Percentiles rank a stretch among this genome's conserved stretches.
Evolutionary conservation across 1,139 yeast genomes (phyloP).

Genomic region (Zygosaccharomyces pseudobailii): DNA sequence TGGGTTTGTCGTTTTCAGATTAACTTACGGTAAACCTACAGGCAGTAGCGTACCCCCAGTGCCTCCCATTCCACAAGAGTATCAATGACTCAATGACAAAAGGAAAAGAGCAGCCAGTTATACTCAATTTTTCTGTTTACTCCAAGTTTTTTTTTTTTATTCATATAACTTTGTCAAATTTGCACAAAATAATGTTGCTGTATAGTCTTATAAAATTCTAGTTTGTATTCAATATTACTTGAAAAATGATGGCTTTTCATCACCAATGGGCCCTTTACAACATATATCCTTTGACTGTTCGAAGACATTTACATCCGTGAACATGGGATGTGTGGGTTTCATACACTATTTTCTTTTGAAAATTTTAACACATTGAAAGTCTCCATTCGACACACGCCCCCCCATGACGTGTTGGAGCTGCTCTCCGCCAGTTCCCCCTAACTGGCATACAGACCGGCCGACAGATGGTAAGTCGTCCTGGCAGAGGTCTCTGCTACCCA

Average conservation of each 20-base stretch:
- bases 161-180: not conserved
- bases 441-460: too few species aligned
- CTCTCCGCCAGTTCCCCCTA: too few species aligned
- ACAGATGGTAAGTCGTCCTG: not conserved
- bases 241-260: too few species aligned
- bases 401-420: too few species aligned
- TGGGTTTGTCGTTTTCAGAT: conserved; percentile 29
- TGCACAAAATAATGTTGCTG: too few species aligned
- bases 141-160: not conserved
- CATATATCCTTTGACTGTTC: not conserved
- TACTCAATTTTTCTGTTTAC: not conserved
- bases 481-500: not conserved
- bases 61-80: conserved; percentile 19
- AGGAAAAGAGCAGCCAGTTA: not conserved
- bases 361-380: too few species aligned
- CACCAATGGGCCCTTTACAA: not conserved
- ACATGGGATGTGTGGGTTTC: not conserved
- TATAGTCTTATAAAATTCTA: not conserved
- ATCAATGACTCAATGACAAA: not conserved
- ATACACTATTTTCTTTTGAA: too few species aligned
- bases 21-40: conserved; percentile 20
- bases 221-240: not conserved
- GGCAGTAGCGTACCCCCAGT: conserved; percentile 16
- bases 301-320: not conserved
- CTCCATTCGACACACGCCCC: too few species aligned